Conservation (phyloP, 176 grass and related monocot species). For the Hordeum vulgare region MorexV3_pseudomolecules_assembly NC_058520.1:590014634-590015133, state of each 20-base stretch:
- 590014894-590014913: slow-evolving; percentile 23
- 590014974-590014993: neutral
- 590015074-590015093: neutral
- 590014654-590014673: slow-evolving; percentile 42
- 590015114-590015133: slow-evolving; percentile 13
- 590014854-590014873: neutral
- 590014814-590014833: slow-evolving; percentile 3
- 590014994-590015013: neutral
- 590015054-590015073: neutral
- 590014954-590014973: neutral
- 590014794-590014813: neutral
- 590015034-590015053: neutral
- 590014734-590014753: neutral
- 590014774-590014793: neutral
- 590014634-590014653: slow-evolving; percentile 85
- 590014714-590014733: neutral
- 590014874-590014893: neutral
- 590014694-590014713: slow-evolving; percentile 36
- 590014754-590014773: neutral
- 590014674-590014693: slow-evolving; percentile 29
- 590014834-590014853: neutral
- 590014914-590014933: neutral
- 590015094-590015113: neutral
- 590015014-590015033: neutral
- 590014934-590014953: slow-evolving; percentile 5